Evolutionary conservation across 2,329 filamentous ascomycete genomes (phyloP).

Genomic region (Claviceps sp.): DNA sequence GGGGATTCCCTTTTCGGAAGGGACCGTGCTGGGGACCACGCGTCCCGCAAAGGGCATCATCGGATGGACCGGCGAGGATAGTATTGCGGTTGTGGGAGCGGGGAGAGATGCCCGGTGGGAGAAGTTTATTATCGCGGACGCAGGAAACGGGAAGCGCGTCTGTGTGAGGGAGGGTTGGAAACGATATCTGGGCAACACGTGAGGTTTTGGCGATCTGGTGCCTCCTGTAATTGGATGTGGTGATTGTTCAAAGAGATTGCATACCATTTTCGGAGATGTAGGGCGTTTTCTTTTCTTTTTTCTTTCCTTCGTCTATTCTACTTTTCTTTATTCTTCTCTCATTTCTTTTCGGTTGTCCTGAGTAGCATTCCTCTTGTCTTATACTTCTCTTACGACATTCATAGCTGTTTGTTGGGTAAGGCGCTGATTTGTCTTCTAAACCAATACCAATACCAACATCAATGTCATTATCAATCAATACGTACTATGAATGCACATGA

Average conservation of each 20-base stretch:
- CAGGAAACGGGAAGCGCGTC: conserved; percentile 51
- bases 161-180: conserved; percentile 71
- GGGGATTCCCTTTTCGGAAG: conserved; percentile 28
- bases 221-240: not conserved
- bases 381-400: not conserved
- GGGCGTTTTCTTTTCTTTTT: not conserved
- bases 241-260: not conserved
- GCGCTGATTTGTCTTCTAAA: not conserved
- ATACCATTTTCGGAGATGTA: not conserved
- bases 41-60: conserved; percentile 69
- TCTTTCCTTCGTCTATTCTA: not conserved
- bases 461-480: too few species aligned
- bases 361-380: not conserved
- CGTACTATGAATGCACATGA: not conserved
- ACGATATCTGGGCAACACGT: conserved; percentile 46
- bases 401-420: not conserved
- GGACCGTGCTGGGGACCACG: conserved; percentile 33
- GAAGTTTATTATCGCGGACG: conserved; percentile 61
- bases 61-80: conserved; percentile 68
- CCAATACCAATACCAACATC: not conserved
- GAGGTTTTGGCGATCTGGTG: not conserved
- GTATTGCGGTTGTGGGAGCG: conserved; percentile 63
- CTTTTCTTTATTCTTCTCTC: not conserved
- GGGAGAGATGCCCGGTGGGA: conserved; percentile 78
- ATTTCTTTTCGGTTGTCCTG: too few species aligned